phyloP scores from a whole-genome alignment of 768 basidiomycete species.

The Lactarius akahatsu region DNA sequence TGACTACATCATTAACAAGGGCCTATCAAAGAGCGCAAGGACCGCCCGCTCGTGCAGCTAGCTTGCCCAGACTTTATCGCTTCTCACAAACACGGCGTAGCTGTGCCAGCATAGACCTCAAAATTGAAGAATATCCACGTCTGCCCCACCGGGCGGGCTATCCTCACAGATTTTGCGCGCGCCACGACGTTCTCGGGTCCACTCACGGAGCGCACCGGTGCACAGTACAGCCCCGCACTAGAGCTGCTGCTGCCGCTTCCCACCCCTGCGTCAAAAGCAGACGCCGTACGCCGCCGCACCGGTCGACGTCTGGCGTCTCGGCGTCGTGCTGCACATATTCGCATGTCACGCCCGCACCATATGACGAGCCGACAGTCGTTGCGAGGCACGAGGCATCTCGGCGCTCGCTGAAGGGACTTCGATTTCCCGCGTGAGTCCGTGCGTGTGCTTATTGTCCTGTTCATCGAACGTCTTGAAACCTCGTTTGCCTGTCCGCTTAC shows the following conservation, averaged over 20 bases:
- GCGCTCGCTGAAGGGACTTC: background rate
- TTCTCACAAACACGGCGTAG: slow-evolving; percentile 16
- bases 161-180: slow-evolving; percentile 8
- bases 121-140: slow-evolving; percentile 3
- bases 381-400: background rate
- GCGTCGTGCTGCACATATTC: slow-evolving; percentile 9
- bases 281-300: slow-evolving; percentile 4
- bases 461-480: background rate
- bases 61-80: slow-evolving; percentile 1
- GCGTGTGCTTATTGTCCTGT: background rate
- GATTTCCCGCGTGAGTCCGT: slow-evolving; percentile 5
- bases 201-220: background rate
- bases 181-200: background rate
- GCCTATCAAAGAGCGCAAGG: background rate
- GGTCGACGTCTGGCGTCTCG: slow-evolving; percentile 17
- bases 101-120: too few species aligned
- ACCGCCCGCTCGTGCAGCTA: slow-evolving; percentile 12
- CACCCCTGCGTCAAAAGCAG: slow-evolving; percentile 2
- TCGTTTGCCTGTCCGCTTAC: background rate
- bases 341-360: background rate
- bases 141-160: background rate
- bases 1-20: background rate
- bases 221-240: slow-evolving; percentile 7
- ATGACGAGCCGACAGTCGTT: background rate
- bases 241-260: background rate